Conservation (phyloP, 352 stramenopile species). For the Chrysophaeum taylorii region DNA sequence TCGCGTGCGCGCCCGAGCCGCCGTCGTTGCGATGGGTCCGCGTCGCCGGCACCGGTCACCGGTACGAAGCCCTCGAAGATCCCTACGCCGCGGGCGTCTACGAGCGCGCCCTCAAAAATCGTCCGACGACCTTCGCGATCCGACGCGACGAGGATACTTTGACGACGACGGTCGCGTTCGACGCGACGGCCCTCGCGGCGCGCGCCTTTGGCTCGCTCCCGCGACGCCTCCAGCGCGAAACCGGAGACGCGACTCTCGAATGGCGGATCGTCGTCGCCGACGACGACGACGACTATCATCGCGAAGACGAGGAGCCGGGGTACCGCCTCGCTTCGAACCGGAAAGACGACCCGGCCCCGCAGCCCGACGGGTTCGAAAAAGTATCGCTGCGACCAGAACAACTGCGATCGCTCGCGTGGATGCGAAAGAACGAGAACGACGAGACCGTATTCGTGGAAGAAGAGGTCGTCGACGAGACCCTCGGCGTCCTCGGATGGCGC, state of each 20-base stretch:
- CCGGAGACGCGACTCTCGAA: constrained; percentile 14
- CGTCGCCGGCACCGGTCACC: constrained; percentile 17
- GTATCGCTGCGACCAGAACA: constrained; percentile 28
- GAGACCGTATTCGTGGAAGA: constrained; percentile 29
- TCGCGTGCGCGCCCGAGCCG: constrained; percentile 21
- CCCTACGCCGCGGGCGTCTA: constrained; percentile 29
- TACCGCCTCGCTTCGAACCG: constrained; percentile 26
- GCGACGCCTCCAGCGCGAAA: neutral
- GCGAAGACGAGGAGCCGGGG: neutral
- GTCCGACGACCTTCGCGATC: constrained; percentile 17
- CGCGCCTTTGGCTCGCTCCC: constrained; percentile 23
- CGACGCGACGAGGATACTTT: neutral
- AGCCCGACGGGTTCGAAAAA: constrained; percentile 28
- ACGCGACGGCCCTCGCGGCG: constrained; percentile 22
- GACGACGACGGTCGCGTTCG: constrained; percentile 18
- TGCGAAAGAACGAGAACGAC: constrained; percentile 28
- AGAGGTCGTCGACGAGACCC: constrained; percentile 28
- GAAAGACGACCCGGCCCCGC: constrained; percentile 19
- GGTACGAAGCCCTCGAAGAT: constrained; percentile 30
- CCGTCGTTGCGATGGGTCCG: constrained; percentile 23
- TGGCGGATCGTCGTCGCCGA: constrained; percentile 17
- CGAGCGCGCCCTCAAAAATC: constrained; percentile 31
- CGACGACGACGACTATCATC: neutral
- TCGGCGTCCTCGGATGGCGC: constrained; percentile 27
- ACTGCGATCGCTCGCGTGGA: constrained; percentile 31